Conservation (phyloP, 768 basidiomycete genomes). For the Collybiopsis luxurians region DNA sequence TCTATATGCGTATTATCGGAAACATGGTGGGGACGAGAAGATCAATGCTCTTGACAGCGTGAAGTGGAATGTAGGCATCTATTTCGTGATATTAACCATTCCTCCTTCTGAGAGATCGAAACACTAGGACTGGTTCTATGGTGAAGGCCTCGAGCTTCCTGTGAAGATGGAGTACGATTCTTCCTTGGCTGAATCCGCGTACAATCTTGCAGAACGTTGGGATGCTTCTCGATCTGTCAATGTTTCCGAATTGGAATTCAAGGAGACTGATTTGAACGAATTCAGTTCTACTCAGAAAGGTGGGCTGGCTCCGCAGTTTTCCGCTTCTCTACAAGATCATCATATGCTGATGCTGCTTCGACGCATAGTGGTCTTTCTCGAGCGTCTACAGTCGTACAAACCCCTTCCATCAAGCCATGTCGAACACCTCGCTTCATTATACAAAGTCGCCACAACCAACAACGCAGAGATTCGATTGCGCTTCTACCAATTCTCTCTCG, state of each 20-base stretch:
- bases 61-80: constrained; percentile 68
- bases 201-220: constrained; percentile 73
- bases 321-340: not conserved
- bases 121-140: constrained; percentile 76
- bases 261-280: constrained; percentile 50
- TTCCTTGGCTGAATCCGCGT: constrained; percentile 66
- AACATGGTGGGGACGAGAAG: constrained; percentile 57
- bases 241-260: constrained; percentile 50
- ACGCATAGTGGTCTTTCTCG: constrained; percentile 81
- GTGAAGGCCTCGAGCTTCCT: constrained; percentile 72
- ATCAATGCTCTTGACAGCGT: constrained; percentile 64
- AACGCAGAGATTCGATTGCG: constrained; percentile 80
- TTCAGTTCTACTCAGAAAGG: constrained; percentile 80
- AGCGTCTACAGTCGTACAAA: constrained; percentile 63
- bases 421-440: constrained; percentile 56
- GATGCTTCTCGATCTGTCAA: constrained; percentile 54
- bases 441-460: constrained; percentile 41
- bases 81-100: not conserved
- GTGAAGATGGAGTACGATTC: constrained; percentile 74
- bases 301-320: constrained; percentile 25
- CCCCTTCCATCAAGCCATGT: constrained; percentile 62
- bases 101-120: not conserved
- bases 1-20: constrained; percentile 66
- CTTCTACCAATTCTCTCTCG: constrained; percentile 72
- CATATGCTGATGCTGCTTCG: not conserved